These are phyloP conservation scores for Entomortierella chlamydospora DNA, from an alignment of 192 early-diverging fungal species.

Conservation along the genomic window DNA sequence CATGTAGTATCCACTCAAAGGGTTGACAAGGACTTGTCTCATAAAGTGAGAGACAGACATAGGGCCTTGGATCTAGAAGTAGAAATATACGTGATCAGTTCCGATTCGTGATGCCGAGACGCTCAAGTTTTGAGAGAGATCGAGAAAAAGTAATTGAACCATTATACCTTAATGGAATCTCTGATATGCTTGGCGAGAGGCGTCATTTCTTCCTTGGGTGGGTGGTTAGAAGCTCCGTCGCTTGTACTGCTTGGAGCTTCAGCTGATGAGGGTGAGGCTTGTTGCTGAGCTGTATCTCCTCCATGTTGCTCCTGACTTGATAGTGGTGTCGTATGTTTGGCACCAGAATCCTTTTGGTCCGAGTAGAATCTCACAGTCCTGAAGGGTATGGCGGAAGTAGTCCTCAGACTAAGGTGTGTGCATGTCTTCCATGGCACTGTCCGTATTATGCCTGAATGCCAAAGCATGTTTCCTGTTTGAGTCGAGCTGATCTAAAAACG, in stretches of 20 bases:
- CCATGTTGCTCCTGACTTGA: not conserved
- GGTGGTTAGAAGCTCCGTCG: not conserved
- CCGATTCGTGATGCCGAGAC: too few species aligned
- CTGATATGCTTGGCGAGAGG: constrained; percentile 69
- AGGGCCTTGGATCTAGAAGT: constrained; percentile 69
- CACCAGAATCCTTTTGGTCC: constrained; percentile 6
- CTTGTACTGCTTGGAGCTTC: not conserved
- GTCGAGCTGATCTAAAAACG: not conserved
- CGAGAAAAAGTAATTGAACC: too few species aligned
- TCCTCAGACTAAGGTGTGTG: not conserved
- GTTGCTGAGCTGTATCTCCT: not conserved
- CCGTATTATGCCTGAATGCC: constrained; percentile 18
- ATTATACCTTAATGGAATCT: constrained; percentile 64
- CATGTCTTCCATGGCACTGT: constrained; percentile 12
- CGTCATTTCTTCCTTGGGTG: constrained; percentile 63
- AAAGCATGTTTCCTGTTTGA: constrained; percentile 13
- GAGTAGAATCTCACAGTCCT: constrained; percentile 17
- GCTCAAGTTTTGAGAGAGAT: too few species aligned
- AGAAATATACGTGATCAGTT: not conserved
- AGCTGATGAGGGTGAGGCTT: not conserved
- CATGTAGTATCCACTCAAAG: constrained; percentile 95
- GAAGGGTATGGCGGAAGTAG: not conserved
- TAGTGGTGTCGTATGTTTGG: not conserved
- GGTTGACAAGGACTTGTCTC: constrained; percentile 87
- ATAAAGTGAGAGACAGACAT: constrained; percentile 90